Base-by-base conservation (phyloP, 192 early-diverging fungal genomes). In the Coemansia sp. region DNA sequence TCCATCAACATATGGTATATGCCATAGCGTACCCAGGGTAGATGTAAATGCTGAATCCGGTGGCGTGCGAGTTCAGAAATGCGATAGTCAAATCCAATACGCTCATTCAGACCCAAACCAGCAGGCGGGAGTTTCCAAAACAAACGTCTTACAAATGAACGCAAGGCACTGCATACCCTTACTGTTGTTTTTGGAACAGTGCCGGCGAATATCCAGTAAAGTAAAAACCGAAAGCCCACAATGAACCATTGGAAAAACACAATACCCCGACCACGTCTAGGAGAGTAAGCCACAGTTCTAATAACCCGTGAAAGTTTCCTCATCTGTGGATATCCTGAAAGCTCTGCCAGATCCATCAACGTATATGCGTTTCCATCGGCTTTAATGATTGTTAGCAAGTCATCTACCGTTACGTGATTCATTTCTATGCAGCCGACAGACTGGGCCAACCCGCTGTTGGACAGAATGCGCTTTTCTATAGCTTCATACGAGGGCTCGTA, bases 41-140 rank as follows among this genome's bases (percentile, higher is more conserved):
- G 4, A 20, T 63, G 67, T 29, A 63, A 50, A 10, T 10, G 24
- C 9, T 46, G 8, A 2, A 55, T 45, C 0, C 53, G 53, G 23
- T 70, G 60, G 3, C 46, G 36, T 5, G 67, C 67, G 27, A 70
- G 47, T 9, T 49, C 55, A 6, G 60, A 32, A 10, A 70, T 62
- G 1, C 50, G 41, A 35, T 70, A 62, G 18, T 59, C 43, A 27
- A 33, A 4, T 0, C n/a, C 45, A 4, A 42, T 14, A 8, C 13
- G 2, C 28, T 19, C 19, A 27, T 13, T 19, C 13, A 36, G 17
- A 9, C 15, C 3, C 9, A 17, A n/a, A 6, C 2, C 55, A 6
- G 28, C 22, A 5, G 50, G 40, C 7, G 51, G 46, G 10, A 48
- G 26, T n/a, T n/a, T n/a, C 6, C 1, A 36, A 9, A 10, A 20